A percentile compares a stretch with the other conserved stretches of the same genome.
phyloP scores from a whole-genome alignment of 768 basidiomycete species.

The Serendipita vermifera region DNA sequence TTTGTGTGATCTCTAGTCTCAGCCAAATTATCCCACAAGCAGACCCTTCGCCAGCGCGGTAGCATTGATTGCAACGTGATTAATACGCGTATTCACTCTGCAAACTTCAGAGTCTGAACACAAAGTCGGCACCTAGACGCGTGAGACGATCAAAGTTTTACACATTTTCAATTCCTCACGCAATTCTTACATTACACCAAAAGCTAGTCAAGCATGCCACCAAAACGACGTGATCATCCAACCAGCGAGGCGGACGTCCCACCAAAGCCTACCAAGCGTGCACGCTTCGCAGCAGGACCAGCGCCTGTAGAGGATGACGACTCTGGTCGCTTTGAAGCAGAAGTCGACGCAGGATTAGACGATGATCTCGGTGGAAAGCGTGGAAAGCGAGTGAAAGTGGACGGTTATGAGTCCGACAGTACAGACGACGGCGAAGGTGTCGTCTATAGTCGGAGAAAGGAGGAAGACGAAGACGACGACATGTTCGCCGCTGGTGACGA shows the following conservation, averaged over 20 bases:
- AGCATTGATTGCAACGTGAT: no score
- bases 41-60: no score
- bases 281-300: neutral
- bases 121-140: no score
- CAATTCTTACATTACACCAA: no score
- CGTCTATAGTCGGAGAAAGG: slow-evolving; percentile 55
- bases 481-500: slow-evolving; percentile 59
- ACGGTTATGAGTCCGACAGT: slow-evolving; percentile 89
- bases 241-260: neutral
- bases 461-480: slow-evolving; percentile 32
- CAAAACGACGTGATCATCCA: neutral
- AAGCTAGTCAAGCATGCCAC: no score
- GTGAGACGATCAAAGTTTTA: no score
- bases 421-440: slow-evolving; percentile 93
- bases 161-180: no score
- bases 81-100: no score
- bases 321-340: slow-evolving; percentile 59
- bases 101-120: no score
- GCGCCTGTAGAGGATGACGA: slow-evolving; percentile 27
- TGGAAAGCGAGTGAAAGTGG: slow-evolving; percentile 52
- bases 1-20: no score
- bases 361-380: slow-evolving; percentile 16
- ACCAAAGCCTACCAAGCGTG: neutral
- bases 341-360: slow-evolving; percentile 66
- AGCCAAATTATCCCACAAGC: no score